A percentile compares a stretch with the other conserved stretches of the same genome.
These are phyloP conservation scores for Ganoderma leucocontextum DNA, from an alignment of 1,284 basidiomycete species.

Conservation along the genomic window DNA sequence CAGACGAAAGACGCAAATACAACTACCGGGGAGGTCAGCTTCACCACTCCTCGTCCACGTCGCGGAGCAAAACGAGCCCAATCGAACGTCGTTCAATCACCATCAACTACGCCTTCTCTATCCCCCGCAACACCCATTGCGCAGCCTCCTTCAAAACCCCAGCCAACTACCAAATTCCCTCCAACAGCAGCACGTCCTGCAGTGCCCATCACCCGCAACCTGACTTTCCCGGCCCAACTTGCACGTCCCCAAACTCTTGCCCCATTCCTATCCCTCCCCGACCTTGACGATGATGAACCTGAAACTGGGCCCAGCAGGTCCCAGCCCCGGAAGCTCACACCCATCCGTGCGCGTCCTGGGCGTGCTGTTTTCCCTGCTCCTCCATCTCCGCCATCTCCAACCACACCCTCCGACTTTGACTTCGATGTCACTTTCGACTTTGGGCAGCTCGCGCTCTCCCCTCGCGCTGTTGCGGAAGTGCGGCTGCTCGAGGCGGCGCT, in stretches of 20 bases:
- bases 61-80: conserved; percentile 17
- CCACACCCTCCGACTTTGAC: conserved; percentile 57
- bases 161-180: not conserved
- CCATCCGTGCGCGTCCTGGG: conserved; percentile 55
- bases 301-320: conserved; percentile 46
- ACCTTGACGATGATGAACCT: conserved; percentile 10
- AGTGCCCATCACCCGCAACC: conserved; percentile 10
- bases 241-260: conserved; percentile 19
- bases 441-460: conserved; percentile 54
- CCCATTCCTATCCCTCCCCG: conserved; percentile 21
- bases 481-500: conserved; percentile 24
- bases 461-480: conserved; percentile 29
- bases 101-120: conserved; percentile 23
- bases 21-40: conserved; percentile 30
- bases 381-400: conserved; percentile 59
- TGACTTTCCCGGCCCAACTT: conserved; percentile 19
- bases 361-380: conserved; percentile 53
- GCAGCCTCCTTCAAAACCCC: not conserved
- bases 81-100: conserved; percentile 20
- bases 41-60: conserved; percentile 31
- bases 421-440: conserved; percentile 68
- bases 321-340: conserved; percentile 69
- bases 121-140: conserved; percentile 19
- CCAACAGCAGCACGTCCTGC: not conserved
- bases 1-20: conserved; percentile 11